Evolutionary conservation across 192 early-diverging fungal genomes (phyloP), one percentile per base, ranked within the genome.

Genomic region (Podila clonocystis): DNA sequence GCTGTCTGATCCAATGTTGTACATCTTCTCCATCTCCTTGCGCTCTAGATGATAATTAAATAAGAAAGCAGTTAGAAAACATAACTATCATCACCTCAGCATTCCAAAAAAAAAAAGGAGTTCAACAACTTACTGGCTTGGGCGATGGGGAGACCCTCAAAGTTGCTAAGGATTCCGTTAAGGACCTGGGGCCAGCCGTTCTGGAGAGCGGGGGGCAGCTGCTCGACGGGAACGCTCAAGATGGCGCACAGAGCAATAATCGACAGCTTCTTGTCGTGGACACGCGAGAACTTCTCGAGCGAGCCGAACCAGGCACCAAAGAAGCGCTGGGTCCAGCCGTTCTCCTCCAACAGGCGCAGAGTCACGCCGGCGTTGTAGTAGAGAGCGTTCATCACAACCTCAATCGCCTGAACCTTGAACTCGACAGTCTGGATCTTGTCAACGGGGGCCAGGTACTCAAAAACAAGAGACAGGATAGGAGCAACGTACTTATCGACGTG

Each of bases 231-330:
- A 9, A 97, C 78, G 48, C 88, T 88, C 57, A 98, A 71, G 17
- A 98, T 76, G 0, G 93, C 75, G 65, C 90, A 92, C 30, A 98
- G 82, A 0, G 95, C 89, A 34, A 96, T 72, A 60, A 98, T 93
- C 13, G 90, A 88, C 34, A 98, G 87, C 86, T 96, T 96, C 90
- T 97, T 98, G 83, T 98, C 97, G 84, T 96, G 93, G 30, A 98
- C 97, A 61, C 97, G 93, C 31, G 86, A 71, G 65, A 98, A 94
- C 68, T 91, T 91, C 62, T 87, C 85, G 34, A 95, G 72, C 49
- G 84, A 87, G 33, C 89, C 86, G 83, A 95, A 91, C 91, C 96
- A 94, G 26, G 86, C 82, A 24, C 85, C 87, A 70, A 97, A 96
- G 83, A 97, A 92, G 7, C 85, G 87, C 68, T 91, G 87, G 28